Evolutionary conservation across 1,284 basidiomycete species (phyloP), one percentile per base, ranked within the genome.

Genomic region (Moniliophthora roreri): DNA sequence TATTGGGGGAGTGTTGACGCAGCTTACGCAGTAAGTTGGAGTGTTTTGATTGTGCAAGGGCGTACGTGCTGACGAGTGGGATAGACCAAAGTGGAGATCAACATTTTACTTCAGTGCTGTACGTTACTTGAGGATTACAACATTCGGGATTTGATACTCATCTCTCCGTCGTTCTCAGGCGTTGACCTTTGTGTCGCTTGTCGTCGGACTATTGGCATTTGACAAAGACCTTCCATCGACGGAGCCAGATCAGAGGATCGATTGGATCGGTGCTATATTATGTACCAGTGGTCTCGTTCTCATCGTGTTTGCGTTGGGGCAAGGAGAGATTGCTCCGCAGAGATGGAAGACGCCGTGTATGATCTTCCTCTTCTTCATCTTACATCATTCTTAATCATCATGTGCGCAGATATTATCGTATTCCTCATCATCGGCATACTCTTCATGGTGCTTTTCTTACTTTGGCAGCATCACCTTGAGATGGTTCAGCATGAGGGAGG

Each of bases 251-350:
- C 70, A 70, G 23, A 76, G 87, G 0, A 75, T 96, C 0, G 93
- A 96, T 64, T 95, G 91, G 89, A 62, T 91, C 18, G 93, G 93
- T 4, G 89, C 88, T 0, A 71, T 82, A n/a, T 68, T 95, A 28
- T 77, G 91, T 44, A 93, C 91, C 0, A 66, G 76, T 0, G 92
- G 89, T 0, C 73, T 95, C 11, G 84, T 90, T 0, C 73, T 95
- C 1, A 76, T 95, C 57, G 79, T 90, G n/a, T 95, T 94, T 62
- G 83, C 86, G 0, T 78, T 96, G 1, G 85, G 85, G 40, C 84
- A 91, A 62, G 92, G 87, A 1, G 79, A 82, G 40, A 70, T 79
- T 9, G 89, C 88, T 0, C 78, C 84, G 0, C 60, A 85, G 10
- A 79, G 83, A 15, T 95, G 91, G 91, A 73, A 67, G 48, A 91